phyloP scores from a whole-genome alignment of 257 asterid genomes.

The Penstemon newberryi region DNA sequence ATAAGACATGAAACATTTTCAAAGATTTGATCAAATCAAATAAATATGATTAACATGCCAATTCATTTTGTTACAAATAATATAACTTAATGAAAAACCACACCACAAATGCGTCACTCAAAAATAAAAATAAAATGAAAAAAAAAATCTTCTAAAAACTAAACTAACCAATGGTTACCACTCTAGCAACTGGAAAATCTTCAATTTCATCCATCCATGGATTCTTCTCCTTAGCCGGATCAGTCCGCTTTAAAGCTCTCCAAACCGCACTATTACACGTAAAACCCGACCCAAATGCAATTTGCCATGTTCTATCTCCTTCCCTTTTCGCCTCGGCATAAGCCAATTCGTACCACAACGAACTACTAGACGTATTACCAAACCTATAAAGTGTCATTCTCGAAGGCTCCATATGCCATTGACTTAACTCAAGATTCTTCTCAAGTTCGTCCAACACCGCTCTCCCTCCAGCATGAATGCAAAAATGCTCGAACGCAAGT shows the following conservation, averaged over 20 bases:
- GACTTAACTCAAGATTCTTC: constrained; percentile 27
- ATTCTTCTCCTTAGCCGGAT: constrained; percentile 36
- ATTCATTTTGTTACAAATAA: too few relatives aligned
- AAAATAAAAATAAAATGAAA: too few relatives aligned
- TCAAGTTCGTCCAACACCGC: constrained; percentile 36
- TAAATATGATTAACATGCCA: too few relatives aligned
- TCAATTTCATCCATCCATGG: constrained; percentile 42
- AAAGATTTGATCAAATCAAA: too few relatives aligned
- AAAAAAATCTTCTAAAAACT: too few relatives aligned
- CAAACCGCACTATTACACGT: constrained; percentile 45
- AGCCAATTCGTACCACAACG: constrained; percentile 43
- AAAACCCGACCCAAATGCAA: constrained; percentile 45
- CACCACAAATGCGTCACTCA: too few relatives aligned
- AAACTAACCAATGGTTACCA: constrained; percentile 14
- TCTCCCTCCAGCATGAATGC: constrained; percentile 46
- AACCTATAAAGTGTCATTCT: constrained; percentile 47
- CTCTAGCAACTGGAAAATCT: constrained; percentile 33
- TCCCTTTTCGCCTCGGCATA: constrained; percentile 45
- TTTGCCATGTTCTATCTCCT: constrained; percentile 45
- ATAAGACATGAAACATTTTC: neutral
- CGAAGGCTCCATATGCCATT: constrained; percentile 47
- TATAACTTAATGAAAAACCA: too few relatives aligned
- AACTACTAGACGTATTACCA: constrained; percentile 47
- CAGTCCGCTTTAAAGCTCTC: constrained; percentile 34
- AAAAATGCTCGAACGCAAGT: constrained; percentile 44